Percentiles rank a stretch among this genome's conserved stretches.
These are phyloP conservation scores for Chlamydomonas applanata DNA, from an alignment of 139 green algal species.

Conservation along the genomic window DNA sequence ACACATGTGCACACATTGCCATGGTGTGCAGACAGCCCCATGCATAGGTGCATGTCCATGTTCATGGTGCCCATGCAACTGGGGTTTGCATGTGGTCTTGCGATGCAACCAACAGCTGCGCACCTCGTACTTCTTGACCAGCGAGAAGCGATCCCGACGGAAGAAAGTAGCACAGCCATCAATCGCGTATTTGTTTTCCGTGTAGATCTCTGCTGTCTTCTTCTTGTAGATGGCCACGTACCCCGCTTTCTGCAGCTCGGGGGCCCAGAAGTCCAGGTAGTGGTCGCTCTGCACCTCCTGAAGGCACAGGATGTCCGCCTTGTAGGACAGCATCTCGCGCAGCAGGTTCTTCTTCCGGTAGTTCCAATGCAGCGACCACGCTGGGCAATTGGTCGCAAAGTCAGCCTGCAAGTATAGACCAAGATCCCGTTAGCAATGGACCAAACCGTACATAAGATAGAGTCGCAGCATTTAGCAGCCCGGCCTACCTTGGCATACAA, in stretches of 20 bases:
- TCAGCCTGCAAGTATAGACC: constrained; percentile 61
- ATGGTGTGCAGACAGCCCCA: background rate
- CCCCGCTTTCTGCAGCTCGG: constrained; percentile 83
- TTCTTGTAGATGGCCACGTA: constrained; percentile 98
- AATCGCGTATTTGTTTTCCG: constrained; percentile 85
- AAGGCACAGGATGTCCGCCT: constrained; percentile 94
- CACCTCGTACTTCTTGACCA: constrained; percentile 96
- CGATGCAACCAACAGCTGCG: too few relatives aligned
- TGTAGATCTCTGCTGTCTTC: constrained; percentile 95
- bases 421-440: too few relatives aligned
- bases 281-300: constrained; percentile 96
- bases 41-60: background rate
- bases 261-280: constrained; percentile 60
- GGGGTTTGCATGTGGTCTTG: constrained; percentile 9
- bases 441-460: background rate
- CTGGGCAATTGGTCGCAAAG: constrained; percentile 80
- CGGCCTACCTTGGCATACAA: constrained; percentile 87
- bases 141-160: constrained; percentile 77
- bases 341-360: constrained; percentile 94
- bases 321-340: constrained; percentile 84
- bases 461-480: background rate
- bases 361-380: constrained; percentile 90
- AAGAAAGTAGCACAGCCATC: constrained; percentile 99
- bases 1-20: background rate
- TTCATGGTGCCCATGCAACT: background rate